phyloP scores from a whole-genome alignment of 1,284 basidiomycete species.

The Mixia osmundae region DNA sequence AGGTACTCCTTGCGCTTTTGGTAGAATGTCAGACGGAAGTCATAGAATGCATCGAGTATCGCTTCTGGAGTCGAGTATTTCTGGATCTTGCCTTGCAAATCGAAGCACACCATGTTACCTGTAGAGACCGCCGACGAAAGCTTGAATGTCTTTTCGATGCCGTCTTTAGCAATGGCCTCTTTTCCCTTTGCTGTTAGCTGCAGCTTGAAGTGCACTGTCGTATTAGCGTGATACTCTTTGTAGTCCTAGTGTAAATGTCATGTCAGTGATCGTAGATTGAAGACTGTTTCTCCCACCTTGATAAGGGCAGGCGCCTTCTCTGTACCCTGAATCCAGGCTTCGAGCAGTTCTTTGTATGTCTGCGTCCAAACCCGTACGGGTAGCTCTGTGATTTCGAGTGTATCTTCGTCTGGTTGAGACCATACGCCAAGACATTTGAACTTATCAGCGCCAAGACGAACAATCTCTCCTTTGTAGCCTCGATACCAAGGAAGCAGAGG shows the following conservation, averaged over 20 bases:
- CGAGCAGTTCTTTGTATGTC: constrained; percentile 72
- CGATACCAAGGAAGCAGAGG: constrained; percentile 94
- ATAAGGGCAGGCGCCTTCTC: constrained; percentile 37
- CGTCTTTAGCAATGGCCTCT: constrained; percentile 68
- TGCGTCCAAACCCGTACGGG: constrained; percentile 92
- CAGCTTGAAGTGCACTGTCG: constrained; percentile 73
- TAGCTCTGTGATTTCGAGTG: constrained; percentile 83
- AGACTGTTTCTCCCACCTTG: constrained; percentile 24
- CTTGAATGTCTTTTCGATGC: constrained; percentile 79
- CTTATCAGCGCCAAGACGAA: constrained; percentile 37
- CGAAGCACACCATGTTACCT: constrained; percentile 97
- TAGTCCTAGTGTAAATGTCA: constrained; percentile 41
- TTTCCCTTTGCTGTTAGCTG: constrained; percentile 59
- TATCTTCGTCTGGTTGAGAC: constrained; percentile 58
- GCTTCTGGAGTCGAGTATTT: constrained; percentile 77
- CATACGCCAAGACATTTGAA: constrained; percentile 62
- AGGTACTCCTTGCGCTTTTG: constrained; percentile 84
- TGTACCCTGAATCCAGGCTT: constrained; percentile 32
- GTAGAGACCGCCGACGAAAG: constrained; percentile 59
- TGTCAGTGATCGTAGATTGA: background rate
- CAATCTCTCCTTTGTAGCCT: constrained; percentile 38
- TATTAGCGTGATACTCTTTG: constrained; percentile 84
- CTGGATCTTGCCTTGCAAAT: constrained; percentile 85
- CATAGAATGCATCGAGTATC: constrained; percentile 84
- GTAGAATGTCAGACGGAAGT: constrained; percentile 67